These are phyloP conservation scores for Curvularia lunata DNA, from an alignment of 2,329 filamentous ascomycete species.

Conservation along the genomic window DNA sequence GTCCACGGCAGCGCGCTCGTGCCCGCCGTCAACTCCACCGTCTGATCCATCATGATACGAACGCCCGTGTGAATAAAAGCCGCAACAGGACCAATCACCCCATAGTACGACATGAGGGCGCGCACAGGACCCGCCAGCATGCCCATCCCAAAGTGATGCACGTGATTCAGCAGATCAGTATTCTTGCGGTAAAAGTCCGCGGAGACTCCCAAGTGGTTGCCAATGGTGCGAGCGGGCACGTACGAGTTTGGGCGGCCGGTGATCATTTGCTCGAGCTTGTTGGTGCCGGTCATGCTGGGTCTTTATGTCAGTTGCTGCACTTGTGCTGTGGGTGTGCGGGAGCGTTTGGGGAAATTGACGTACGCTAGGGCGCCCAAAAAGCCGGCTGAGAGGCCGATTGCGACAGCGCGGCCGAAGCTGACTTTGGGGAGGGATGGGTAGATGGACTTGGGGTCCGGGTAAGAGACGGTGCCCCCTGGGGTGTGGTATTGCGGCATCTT, in stretches of 20 bases:
- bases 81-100: conserved; percentile 41
- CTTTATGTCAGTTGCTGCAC: background rate
- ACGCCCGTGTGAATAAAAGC: conserved; percentile 39
- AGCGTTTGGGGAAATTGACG: background rate
- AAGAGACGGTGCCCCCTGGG: background rate
- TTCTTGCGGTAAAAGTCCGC: conserved; percentile 18
- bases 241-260: conserved; percentile 39
- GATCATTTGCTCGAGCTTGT: conserved; percentile 40
- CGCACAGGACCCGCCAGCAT: conserved; percentile 36
- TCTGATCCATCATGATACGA: conserved; percentile 39
- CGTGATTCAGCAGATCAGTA: conserved; percentile 33
- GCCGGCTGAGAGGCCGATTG: conserved; percentile 27
- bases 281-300: conserved; percentile 36
- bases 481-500: conserved; percentile 3
- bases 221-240: conserved; percentile 39
- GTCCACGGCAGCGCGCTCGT: conserved; percentile 42
- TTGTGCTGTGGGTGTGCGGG: background rate
- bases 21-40: conserved; percentile 38
- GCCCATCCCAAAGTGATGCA: conserved; percentile 40
- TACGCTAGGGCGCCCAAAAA: conserved; percentile 25
- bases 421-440: conserved; percentile 27
- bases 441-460: conserved; percentile 24
- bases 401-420: conserved; percentile 26
- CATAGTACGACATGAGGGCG: conserved; percentile 40
- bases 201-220: conserved; percentile 33